Conservation (phyloP, 176 grass and related monocot species). For the Musa acuminata region DNA sequence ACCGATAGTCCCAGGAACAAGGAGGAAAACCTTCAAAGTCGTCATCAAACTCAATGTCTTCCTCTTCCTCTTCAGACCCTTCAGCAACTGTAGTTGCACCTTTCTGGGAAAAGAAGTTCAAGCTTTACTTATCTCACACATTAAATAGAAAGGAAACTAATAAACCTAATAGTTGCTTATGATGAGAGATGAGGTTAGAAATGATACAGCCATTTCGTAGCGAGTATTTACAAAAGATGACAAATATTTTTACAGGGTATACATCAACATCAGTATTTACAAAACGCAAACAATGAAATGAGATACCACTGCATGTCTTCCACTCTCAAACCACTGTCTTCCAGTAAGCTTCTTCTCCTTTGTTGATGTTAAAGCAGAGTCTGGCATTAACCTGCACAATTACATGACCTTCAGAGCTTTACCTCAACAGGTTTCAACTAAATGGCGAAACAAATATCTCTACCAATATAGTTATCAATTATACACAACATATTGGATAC, state of each 20-base stretch:
- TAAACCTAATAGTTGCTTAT: background rate
- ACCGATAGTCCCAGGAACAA: background rate
- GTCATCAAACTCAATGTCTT: constrained; percentile 88
- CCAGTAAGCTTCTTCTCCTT: constrained; percentile 90
- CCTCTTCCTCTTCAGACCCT: constrained; percentile 73
- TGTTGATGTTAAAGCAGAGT: constrained; percentile 71
- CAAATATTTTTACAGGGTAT: no score
- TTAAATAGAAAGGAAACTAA: background rate
- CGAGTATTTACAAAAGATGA: no score
- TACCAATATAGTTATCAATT: background rate
- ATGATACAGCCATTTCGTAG: background rate
- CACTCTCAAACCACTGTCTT: constrained; percentile 89
- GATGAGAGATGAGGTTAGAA: background rate
- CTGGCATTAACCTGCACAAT: constrained; percentile 81
- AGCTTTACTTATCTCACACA: background rate
- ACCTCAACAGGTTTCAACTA: background rate
- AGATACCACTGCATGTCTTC: constrained; percentile 64
- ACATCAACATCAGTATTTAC: background rate
- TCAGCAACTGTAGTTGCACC: constrained; percentile 61
- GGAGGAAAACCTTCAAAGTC: constrained; percentile 80
- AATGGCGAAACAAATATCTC: background rate
- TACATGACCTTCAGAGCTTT: background rate
- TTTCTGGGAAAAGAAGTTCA: constrained; percentile 37
- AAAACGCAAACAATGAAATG: no score
- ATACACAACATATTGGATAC: background rate